A percentile compares a stretch with the other conserved stretches of the same genome.
Evolutionary conservation across 495 filamentous ascomycete genomes (phyloP).

Genomic region (Neurospora sp.): DNA sequence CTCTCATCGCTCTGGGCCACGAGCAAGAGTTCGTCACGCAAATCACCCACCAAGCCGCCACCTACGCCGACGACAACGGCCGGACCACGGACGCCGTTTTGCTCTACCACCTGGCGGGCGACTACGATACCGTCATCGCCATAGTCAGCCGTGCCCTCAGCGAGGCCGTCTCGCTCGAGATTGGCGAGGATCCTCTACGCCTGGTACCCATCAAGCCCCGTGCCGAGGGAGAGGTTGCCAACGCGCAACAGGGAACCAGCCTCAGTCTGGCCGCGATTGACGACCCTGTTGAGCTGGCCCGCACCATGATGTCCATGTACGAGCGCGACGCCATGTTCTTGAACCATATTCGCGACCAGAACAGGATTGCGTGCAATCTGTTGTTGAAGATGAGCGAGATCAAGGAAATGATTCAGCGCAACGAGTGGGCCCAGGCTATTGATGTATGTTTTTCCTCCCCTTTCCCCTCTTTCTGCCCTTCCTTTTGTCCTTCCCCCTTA

Average conservation of each 20-base stretch:
- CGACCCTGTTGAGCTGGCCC: constrained; percentile 68
- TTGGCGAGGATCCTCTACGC: constrained; percentile 64
- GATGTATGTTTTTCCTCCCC: constrained; percentile 53
- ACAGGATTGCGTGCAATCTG: constrained; percentile 58
- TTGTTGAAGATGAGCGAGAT: constrained; percentile 71
- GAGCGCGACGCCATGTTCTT: constrained; percentile 63
- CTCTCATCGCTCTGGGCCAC: constrained; percentile 67
- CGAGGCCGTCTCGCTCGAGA: constrained; percentile 70
- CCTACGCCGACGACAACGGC: constrained; percentile 86
- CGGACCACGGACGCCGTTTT: constrained; percentile 86
- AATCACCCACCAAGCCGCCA: constrained; percentile 83
- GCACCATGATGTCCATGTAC: constrained; percentile 74
- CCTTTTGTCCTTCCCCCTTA: not conserved
- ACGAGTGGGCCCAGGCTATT: constrained; percentile 65
- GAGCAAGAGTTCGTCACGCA: constrained; percentile 74
- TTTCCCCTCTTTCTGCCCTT: not conserved
- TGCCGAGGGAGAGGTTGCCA: constrained; percentile 18
- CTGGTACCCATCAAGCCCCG: constrained; percentile 71
- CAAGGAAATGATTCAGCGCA: constrained; percentile 57
- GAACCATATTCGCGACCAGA: constrained; percentile 52
- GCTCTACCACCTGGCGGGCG: constrained; percentile 85
- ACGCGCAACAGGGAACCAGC: constrained; percentile 41
- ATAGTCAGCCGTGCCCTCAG: constrained; percentile 88
- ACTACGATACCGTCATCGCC: constrained; percentile 82
- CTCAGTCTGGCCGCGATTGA: constrained; percentile 79